Evolutionary conservation across 148 eudicot genomes (phyloP), one percentile per base, ranked within the genome.

Genomic region (Chenopodium album): DNA sequence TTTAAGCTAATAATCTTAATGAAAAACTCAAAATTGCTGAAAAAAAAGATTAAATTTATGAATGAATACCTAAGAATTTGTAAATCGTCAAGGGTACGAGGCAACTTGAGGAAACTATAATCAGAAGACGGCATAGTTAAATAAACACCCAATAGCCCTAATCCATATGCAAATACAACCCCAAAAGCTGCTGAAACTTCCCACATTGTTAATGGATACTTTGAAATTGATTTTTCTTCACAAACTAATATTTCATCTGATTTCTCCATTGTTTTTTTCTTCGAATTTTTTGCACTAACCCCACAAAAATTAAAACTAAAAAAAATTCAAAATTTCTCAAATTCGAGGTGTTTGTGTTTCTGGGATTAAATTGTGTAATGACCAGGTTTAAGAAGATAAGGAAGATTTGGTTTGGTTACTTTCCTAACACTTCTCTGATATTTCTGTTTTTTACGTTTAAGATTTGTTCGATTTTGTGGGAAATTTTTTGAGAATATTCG

Each of bases 81-180:
- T 77, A 95, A 87, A 78, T 95, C 99, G 76, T 93, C 85, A 34
- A 93, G 89, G 69, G 79, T 86, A 37, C 89, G 91, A 67, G 99
- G 99, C 50, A 95, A 89, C 89, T 95, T 95, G 74, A 95, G 97
- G 88, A 95, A 95, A 86, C 94, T 92, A 86, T 95, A 95, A 90
- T 95, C 99, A 65, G 98, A 93, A 66, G 88, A 90, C 6, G 99
- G 99, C 94, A 95, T 84, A 63, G 99, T 95, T 3, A 92, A 81
- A 79, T 93, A 95, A 79, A 95, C 92, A 68, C 90, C 88, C 46
- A 85, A 63, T 78, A 95, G 90, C 75, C 94, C 93, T 1, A 89
- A 72, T 26, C 63, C 91, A 82, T 89, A 95, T 7, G 86, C 88
- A 85, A 87, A 73, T 14, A 92, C 92, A 76, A 95, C 88, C 78